Evolutionary conservation across 2,329 filamentous ascomycete species (phyloP).

Genomic region (Botrytis tulipae): DNA sequence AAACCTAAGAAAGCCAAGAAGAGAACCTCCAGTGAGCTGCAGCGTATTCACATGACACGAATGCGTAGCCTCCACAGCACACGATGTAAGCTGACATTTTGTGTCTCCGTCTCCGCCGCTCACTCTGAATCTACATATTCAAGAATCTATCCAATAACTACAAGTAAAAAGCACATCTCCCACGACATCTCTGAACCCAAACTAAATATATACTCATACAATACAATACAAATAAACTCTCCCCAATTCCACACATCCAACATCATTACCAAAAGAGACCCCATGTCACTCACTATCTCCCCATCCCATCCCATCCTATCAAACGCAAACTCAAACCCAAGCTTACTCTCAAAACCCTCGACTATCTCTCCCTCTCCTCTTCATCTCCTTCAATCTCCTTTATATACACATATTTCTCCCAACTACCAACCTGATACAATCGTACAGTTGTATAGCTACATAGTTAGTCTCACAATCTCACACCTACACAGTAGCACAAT

Average conservation of each 20-base stretch:
- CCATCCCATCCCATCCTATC: too few relatives aligned
- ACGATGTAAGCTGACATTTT: neutral
- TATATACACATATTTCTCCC: too few relatives aligned
- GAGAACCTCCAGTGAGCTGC: neutral
- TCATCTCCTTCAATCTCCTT: too few relatives aligned
- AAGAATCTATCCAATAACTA: neutral
- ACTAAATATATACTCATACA: too few relatives aligned
- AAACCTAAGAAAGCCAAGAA: neutral
- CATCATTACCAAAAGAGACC: too few relatives aligned
- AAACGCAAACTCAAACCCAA: too few relatives aligned
- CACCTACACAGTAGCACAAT: neutral
- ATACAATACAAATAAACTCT: neutral
- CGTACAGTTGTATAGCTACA: too few relatives aligned
- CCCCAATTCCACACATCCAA: neutral
- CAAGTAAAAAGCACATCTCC: neutral
- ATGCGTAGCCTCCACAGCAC: neutral
- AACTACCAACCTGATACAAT: neutral
- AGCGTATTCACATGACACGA: neutral
- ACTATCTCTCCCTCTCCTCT: neutral
- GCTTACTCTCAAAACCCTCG: neutral
- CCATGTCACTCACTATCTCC: neutral
- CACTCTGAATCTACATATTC: neutral
- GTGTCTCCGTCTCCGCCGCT: neutral
- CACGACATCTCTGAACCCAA: neutral
- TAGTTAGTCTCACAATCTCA: too few relatives aligned